Percentiles rank a stretch among this genome's conserved stretches.
phyloP scores from a whole-genome alignment of 257 asterid species.

The Cordia subcordata region DNA sequence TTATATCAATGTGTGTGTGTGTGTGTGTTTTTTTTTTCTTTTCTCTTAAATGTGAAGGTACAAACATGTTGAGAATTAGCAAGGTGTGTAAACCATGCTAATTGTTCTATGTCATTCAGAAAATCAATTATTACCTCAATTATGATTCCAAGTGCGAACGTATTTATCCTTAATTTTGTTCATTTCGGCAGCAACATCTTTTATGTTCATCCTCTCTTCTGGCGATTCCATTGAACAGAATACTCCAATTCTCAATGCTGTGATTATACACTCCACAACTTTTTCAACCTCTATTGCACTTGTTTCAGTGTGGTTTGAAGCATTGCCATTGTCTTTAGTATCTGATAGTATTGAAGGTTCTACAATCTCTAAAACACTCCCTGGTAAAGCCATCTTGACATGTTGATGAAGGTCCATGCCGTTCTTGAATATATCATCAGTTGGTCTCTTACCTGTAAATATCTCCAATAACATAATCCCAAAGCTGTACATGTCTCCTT shows the following conservation, averaged over 20 bases:
- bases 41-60: too few species aligned
- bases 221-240: neutral
- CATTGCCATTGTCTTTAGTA: neutral
- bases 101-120: too few species aligned
- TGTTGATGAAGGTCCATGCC: neutral
- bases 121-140: neutral
- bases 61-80: neutral
- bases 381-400: slow-evolving; percentile 3
- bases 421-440: neutral
- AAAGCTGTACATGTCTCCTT: slow-evolving; percentile 1
- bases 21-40: too few species aligned
- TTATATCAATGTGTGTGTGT: too few species aligned
- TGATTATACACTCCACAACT: neutral
- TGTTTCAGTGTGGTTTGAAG: neutral
- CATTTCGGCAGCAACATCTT: neutral
- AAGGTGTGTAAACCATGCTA: neutral
- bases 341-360: neutral
- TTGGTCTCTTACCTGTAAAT: slow-evolving; percentile 7
- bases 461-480: slow-evolving; percentile 2
- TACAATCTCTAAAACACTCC: neutral
- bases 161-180: neutral
- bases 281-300: neutral
- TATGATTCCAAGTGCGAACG: neutral
- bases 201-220: neutral
- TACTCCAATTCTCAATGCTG: neutral